Evolutionary conservation across 208 protist species (phyloP).

Genomic region (Leptomonas pyrrhocoris): DNA sequence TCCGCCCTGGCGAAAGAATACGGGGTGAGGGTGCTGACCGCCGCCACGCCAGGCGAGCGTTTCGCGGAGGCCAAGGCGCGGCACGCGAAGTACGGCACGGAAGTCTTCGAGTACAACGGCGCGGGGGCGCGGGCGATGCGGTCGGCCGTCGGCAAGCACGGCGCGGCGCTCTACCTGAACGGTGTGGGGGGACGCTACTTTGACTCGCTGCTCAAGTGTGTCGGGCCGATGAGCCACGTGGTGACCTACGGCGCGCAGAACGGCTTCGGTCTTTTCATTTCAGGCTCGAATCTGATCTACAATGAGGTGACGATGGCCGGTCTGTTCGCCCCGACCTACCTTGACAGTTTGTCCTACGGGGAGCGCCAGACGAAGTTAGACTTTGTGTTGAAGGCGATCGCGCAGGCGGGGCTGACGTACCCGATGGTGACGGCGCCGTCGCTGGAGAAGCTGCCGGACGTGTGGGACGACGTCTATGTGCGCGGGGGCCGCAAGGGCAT

Average conservation of each 20-base stretch:
- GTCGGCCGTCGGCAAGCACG: slow-evolving; percentile 37
- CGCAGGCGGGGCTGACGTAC: slow-evolving; percentile 48
- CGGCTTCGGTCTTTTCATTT: slow-evolving; percentile 70
- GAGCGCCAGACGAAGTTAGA: slow-evolving; percentile 74
- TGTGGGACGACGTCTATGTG: slow-evolving; percentile 80
- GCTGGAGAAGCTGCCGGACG: slow-evolving; percentile 62
- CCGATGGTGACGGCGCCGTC: slow-evolving; percentile 47
- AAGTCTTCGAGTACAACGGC: slow-evolving; percentile 74
- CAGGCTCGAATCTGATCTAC: slow-evolving; percentile 68
- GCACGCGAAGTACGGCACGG: slow-evolving; percentile 49
- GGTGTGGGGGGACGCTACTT: slow-evolving; percentile 74
- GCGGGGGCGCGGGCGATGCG: slow-evolving; percentile 55
- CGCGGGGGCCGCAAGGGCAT: slow-evolving; percentile 70
- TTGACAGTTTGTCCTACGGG: slow-evolving; percentile 41
- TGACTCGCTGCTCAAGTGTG: slow-evolving; percentile 66
- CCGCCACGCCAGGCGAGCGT: slow-evolving; percentile 64
- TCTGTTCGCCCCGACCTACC: slow-evolving; percentile 62
- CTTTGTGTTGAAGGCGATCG: slow-evolving; percentile 55
- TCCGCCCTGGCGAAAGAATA: slow-evolving; percentile 51
- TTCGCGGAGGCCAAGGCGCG: slow-evolving; percentile 62
- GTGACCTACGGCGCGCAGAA: slow-evolving; percentile 84
- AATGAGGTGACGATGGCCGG: slow-evolving; percentile 80
- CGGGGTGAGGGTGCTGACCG: slow-evolving; percentile 61
- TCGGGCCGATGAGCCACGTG: slow-evolving; percentile 53
- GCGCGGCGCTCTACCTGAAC: slow-evolving; percentile 67